Evolutionary conservation across 495 filamentous ascomycete species (phyloP).

Genomic region (Achaetomiella virescens): DNA sequence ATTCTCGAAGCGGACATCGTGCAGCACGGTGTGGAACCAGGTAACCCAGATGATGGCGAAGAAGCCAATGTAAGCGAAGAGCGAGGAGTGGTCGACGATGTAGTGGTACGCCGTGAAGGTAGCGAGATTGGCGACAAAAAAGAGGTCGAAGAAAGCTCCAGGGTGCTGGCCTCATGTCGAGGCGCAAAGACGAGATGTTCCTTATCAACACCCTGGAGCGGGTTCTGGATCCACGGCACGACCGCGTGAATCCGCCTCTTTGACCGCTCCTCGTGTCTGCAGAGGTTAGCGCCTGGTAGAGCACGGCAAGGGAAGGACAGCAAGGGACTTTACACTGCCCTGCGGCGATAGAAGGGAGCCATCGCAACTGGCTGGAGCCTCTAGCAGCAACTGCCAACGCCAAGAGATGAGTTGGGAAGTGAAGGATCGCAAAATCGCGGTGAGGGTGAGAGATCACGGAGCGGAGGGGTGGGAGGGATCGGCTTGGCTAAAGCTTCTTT

Average conservation of each 20-base stretch:
- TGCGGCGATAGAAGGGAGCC: background rate
- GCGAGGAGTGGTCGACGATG: slow-evolving; percentile 30
- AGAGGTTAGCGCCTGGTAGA: background rate
- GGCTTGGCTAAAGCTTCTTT: background rate
- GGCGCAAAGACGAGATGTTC: slow-evolving; percentile 20
- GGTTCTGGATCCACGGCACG: slow-evolving; percentile 22
- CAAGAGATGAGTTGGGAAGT: too few relatives aligned
- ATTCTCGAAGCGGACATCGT: slow-evolving; percentile 61
- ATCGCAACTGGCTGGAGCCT: background rate
- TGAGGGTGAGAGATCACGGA: background rate
- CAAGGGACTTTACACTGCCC: background rate
- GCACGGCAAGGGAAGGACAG: background rate
- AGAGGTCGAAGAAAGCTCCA: slow-evolving; percentile 57
- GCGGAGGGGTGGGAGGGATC: background rate
- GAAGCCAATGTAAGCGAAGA: slow-evolving; percentile 24
- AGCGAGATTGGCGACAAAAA: slow-evolving; percentile 55
- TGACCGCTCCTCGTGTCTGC: slow-evolving; percentile 2
- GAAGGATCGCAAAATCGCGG: background rate
- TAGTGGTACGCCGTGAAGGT: slow-evolving; percentile 52
- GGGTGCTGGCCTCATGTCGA: slow-evolving; percentile 47
- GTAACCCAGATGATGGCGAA: slow-evolving; percentile 59
- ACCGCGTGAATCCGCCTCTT: slow-evolving; percentile 19
- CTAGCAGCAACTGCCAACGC: too few relatives aligned
- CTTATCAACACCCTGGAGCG: slow-evolving; percentile 23
- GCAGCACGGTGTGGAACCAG: slow-evolving; percentile 62